These are phyloP conservation scores for Cyclotella choctawhatcheeana DNA, from an alignment of 108 stramenopile genomes.

Conservation along the genomic window DNA sequence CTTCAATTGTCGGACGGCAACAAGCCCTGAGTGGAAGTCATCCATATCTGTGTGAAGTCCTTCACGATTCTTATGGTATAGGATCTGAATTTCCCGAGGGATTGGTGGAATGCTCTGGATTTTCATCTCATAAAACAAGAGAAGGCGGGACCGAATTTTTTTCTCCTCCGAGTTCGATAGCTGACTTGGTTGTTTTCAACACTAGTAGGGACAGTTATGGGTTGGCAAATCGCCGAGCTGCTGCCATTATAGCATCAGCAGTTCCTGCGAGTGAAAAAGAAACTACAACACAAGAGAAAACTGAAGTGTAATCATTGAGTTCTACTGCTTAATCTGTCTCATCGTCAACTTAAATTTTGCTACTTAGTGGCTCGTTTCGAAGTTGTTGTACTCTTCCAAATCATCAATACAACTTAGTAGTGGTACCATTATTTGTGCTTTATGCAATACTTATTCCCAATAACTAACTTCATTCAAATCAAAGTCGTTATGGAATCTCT, in stretches of 20 bases:
- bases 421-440: no score
- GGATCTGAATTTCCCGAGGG: constrained; percentile 32
- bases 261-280: no score
- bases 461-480: no score
- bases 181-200: constrained; percentile 45
- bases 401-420: no score
- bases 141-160: constrained; percentile 47
- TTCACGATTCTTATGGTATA: constrained; percentile 55
- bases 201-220: constrained; percentile 47
- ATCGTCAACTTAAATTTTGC: no score
- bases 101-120: constrained; percentile 42
- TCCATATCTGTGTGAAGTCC: constrained; percentile 52
- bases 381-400: not conserved
- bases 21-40: constrained; percentile 43
- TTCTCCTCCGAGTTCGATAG: constrained; percentile 23
- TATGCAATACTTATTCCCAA: no score
- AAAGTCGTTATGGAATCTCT: constrained; percentile 3
- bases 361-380: not conserved
- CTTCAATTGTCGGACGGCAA: constrained; percentile 25
- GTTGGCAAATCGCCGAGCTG: constrained; percentile 30
- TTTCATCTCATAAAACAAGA: constrained; percentile 34
- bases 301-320: not conserved
- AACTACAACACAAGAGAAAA: no score
- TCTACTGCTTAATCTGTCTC: no score
- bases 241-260: no score